These are phyloP conservation scores for Zygoascus meyerae DNA, from an alignment of 1,139 yeast species.

Conservation along the genomic window DNA sequence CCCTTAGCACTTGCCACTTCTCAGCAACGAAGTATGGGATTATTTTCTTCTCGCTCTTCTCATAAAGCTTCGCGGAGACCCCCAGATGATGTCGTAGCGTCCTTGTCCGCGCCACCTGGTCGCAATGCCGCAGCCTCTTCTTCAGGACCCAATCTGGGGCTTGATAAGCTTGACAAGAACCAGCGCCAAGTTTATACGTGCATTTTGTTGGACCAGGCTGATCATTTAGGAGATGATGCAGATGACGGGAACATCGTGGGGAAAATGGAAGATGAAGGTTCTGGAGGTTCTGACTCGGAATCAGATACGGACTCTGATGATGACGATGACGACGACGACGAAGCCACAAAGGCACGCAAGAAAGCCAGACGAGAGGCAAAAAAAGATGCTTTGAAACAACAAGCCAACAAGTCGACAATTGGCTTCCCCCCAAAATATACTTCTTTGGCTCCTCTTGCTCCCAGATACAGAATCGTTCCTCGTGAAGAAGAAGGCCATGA, in stretches of 20 bases:
- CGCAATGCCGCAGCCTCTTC: slow-evolving; percentile 1
- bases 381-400: background rate
- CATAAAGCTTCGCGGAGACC: slow-evolving; percentile 3
- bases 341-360: slow-evolving; percentile 1
- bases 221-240: slow-evolving; percentile 7
- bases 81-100: slow-evolving; percentile 3
- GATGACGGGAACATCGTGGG: slow-evolving; percentile 8
- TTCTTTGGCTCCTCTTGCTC: slow-evolving; percentile 25
- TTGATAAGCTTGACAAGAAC: slow-evolving; percentile 7
- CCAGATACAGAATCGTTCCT: slow-evolving; percentile 27
- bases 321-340: background rate
- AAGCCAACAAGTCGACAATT: background rate
- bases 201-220: slow-evolving; percentile 8
- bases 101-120: background rate
- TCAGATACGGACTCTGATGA: slow-evolving; percentile 3
- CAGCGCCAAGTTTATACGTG: slow-evolving; percentile 4
- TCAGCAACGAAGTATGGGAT: slow-evolving; percentile 4
- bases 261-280: slow-evolving; percentile 9
- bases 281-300: slow-evolving; percentile 9
- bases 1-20: background rate
- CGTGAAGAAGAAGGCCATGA: slow-evolving; percentile 34
- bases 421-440: slow-evolving; percentile 25
- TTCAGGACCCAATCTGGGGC: slow-evolving; percentile 6
- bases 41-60: slow-evolving; percentile 3
- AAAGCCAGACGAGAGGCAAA: background rate